Evolutionary conservation across 306 rosid genomes (phyloP).

Genomic region (Prunus armeniaca): DNA sequence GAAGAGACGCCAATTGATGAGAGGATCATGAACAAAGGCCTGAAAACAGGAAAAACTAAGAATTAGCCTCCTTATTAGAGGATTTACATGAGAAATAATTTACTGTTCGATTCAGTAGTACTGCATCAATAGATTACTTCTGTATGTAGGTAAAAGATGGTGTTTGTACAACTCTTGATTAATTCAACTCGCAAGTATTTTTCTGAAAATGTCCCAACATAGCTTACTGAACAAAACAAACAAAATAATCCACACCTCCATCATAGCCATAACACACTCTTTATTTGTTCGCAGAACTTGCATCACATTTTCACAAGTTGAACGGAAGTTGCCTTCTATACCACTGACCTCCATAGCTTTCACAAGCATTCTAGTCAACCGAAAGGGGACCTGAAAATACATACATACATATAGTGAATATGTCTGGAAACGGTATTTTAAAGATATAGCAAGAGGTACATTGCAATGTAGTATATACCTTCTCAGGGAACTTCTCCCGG

Average conservation of each 20-base stretch:
- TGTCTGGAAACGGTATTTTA: conserved; percentile 19
- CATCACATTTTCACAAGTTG: conserved; percentile 97
- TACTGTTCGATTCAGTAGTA: neutral
- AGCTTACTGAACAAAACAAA: conserved; percentile 1
- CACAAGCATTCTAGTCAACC: conserved; percentile 98
- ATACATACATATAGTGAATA: neutral
- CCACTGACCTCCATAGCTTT: conserved; percentile 99
- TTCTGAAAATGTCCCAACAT: neutral
- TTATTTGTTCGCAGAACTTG: conserved; percentile 83
- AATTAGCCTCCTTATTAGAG: conserved; percentile 6
- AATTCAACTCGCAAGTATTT: neutral
- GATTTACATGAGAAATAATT: neutral
- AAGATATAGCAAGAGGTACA: conserved; percentile 1
- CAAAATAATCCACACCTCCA: conserved; percentile 66
- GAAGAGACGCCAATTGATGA: conserved; percentile 99
- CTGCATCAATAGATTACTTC: neutral
- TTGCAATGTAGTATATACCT: conserved; percentile 40
- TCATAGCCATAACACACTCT: conserved; percentile 98
- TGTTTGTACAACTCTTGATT: neutral
- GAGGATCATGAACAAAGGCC: conserved; percentile 99
- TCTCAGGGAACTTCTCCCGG: conserved; percentile 97
- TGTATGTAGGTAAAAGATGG: neutral
- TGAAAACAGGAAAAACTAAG: conserved; percentile 30
- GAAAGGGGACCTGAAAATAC: conserved; percentile 79
- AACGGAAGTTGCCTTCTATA: conserved; percentile 95